A percentile compares a stretch with the other conserved stretches of the same genome.
phyloP scores from a whole-genome alignment of 2,329 filamentous ascomycete species.

The Lachnellula occidentalis region DNA sequence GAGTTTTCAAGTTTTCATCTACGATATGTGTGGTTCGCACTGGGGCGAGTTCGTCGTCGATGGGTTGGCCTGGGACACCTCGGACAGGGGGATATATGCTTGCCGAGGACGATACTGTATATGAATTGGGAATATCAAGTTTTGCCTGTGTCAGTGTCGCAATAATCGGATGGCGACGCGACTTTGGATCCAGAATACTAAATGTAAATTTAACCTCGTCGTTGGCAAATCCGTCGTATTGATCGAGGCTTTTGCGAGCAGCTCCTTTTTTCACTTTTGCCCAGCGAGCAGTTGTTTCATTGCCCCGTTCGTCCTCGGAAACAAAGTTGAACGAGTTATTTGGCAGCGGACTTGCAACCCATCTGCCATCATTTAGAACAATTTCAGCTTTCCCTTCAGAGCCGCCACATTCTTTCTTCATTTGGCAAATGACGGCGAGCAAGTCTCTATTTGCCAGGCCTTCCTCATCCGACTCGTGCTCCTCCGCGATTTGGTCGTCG shows the following conservation, averaged over 20 bases:
- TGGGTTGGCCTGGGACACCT: slow-evolving; percentile 3
- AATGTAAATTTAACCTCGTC: slow-evolving; percentile 62
- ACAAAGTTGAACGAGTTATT: slow-evolving; percentile 63
- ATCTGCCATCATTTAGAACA: slow-evolving; percentile 59
- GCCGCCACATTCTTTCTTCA: slow-evolving; percentile 47
- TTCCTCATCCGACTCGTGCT: slow-evolving; percentile 46
- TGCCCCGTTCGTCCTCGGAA: slow-evolving; percentile 46
- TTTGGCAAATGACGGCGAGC: slow-evolving; percentile 63
- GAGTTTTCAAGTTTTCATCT: slow-evolving; percentile 39
- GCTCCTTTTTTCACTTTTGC: slow-evolving; percentile 42
- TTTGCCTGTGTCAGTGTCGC: slow-evolving; percentile 58
- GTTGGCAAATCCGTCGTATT: slow-evolving; percentile 24
- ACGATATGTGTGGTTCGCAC: slow-evolving; percentile 35
- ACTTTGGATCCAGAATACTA: slow-evolving; percentile 66
- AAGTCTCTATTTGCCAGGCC: slow-evolving; percentile 47
- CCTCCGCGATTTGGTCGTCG: slow-evolving; percentile 51
- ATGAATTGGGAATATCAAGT: slow-evolving; percentile 65
- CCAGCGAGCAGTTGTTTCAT: slow-evolving; percentile 61
- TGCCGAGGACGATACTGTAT: slow-evolving; percentile 49
- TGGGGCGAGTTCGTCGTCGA: slow-evolving; percentile 19
- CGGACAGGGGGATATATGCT: slow-evolving; percentile 38
- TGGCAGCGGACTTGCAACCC: slow-evolving; percentile 47
- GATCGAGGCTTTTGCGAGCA: slow-evolving; percentile 31
- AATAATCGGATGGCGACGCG: slow-evolving; percentile 68
- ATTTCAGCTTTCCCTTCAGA: slow-evolving; percentile 46